Percentiles rank a stretch among this genome's conserved stretches.
These are phyloP conservation scores for Tillandsia fasciculata DNA, from an alignment of 176 grass and related monocot species.

Conservation along the genomic window DNA sequence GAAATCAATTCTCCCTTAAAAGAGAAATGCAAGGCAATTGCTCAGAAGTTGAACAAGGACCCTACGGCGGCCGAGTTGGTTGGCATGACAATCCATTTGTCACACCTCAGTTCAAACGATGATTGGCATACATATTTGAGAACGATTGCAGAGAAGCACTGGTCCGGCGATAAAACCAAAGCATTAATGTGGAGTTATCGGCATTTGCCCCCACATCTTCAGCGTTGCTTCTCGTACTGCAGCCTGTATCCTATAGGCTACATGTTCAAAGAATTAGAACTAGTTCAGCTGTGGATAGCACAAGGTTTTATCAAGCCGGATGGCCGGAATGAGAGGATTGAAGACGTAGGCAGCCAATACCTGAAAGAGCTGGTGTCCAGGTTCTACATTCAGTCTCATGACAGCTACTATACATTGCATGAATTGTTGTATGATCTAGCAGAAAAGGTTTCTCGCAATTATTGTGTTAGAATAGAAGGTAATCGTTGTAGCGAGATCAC, in stretches of 20 bases:
- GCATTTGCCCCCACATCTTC: conserved; percentile 5
- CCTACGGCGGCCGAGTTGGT: not conserved
- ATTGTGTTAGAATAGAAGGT: conserved; percentile 19
- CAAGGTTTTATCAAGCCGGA: conserved; percentile 22
- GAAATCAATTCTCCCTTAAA: too few relatives aligned
- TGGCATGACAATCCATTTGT: too few relatives aligned
- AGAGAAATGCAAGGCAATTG: too few relatives aligned
- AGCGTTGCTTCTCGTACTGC: conserved; percentile 25
- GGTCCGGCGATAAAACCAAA: not conserved
- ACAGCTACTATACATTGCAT: conserved; percentile 14
- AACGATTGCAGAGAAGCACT: too few relatives aligned
- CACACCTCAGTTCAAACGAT: too few relatives aligned
- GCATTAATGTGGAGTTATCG: conserved; percentile 29
- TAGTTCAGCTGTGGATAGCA: conserved; percentile 37
- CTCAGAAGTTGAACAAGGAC: too few relatives aligned
- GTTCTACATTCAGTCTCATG: not conserved
- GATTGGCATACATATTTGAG: too few relatives aligned
- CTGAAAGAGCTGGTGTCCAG: conserved; percentile 13
- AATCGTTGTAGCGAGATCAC: not conserved
- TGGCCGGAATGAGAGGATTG: not conserved
- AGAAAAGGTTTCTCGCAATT: not conserved
- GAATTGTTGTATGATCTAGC: conserved; percentile 30
- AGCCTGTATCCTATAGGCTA: conserved; percentile 21
- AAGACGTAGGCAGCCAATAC: conserved; percentile 23
- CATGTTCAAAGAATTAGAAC: not conserved